A percentile compares a stretch with the other conserved stretches of the same genome.
Evolutionary conservation across 495 filamentous ascomycete genomes (phyloP).

Genomic region (Penicillium roqueforti): DNA sequence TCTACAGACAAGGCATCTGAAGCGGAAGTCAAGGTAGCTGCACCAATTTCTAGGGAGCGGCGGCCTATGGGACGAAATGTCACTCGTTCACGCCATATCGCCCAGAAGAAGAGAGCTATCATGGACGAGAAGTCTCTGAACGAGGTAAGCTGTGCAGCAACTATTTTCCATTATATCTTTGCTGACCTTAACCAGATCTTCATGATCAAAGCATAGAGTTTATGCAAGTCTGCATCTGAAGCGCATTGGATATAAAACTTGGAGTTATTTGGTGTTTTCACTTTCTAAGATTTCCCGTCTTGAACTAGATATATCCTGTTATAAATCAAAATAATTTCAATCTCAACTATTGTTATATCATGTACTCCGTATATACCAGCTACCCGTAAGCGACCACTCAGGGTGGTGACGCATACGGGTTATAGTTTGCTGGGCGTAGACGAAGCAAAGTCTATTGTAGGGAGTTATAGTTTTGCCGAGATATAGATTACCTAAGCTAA

Average conservation of each 20-base stretch:
- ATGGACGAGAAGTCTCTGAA: conserved; percentile 69
- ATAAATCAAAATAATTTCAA: conserved; percentile 1
- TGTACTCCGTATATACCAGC: too few relatives aligned
- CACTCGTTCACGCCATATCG: conserved; percentile 67
- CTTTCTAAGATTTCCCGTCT: background rate
- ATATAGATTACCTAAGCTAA: background rate
- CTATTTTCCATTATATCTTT: background rate
- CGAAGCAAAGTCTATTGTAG: too few relatives aligned
- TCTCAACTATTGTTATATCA: too few relatives aligned
- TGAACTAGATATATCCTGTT: conserved; percentile 1
- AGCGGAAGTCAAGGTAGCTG: conserved; percentile 16
- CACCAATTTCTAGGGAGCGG: conserved; percentile 36
- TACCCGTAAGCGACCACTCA: too few relatives aligned
- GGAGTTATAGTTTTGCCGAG: too few relatives aligned
- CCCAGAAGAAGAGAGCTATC: conserved; percentile 70
- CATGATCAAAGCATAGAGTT: conserved; percentile 57
- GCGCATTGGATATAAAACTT: background rate
- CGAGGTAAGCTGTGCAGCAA: conserved; percentile 51
- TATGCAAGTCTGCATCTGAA: conserved; percentile 5
- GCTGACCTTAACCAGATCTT: conserved; percentile 59
- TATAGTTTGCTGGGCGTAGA: too few relatives aligned
- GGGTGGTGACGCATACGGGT: too few relatives aligned
- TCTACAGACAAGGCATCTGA: conserved; percentile 9
- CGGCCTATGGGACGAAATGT: conserved; percentile 54
- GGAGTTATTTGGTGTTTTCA: conserved; percentile 6